phyloP scores from a whole-genome alignment of 176 grass and related monocot genomes.

The Bonia amplexicaulis region DNA sequence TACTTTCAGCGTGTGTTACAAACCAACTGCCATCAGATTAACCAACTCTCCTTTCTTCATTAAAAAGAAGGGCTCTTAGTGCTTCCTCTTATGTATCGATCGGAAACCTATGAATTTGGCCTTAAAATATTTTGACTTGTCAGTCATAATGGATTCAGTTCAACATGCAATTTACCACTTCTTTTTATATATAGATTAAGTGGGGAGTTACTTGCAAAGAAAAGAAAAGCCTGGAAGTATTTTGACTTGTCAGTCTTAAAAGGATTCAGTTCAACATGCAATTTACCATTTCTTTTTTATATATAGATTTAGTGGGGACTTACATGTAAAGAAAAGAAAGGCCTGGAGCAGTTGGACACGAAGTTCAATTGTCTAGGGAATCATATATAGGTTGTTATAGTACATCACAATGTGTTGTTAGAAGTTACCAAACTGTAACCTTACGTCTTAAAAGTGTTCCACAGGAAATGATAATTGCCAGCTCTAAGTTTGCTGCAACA shows the following conservation, averaged over 20 bases:
- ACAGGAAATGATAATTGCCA: conserved; percentile 89
- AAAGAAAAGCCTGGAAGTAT: background rate
- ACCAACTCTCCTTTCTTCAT: background rate
- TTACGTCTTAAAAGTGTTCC: conserved; percentile 7
- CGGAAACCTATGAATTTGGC: background rate
- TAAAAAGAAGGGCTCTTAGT: background rate
- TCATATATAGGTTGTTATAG: background rate
- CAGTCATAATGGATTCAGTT: background rate
- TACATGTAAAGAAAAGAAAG: background rate
- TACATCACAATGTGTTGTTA: background rate
- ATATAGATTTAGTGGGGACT: background rate
- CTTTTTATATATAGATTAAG: background rate
- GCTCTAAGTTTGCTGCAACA: conserved; percentile 42
- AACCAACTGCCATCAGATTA: background rate
- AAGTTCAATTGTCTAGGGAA: background rate
- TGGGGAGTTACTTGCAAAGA: background rate
- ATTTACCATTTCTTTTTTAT: background rate
- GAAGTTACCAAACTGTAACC: background rate
- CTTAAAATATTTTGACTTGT: background rate
- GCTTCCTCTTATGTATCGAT: background rate
- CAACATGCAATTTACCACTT: background rate
- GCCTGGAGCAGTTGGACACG: background rate
- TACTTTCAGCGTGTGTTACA: background rate
- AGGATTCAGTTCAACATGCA: background rate
- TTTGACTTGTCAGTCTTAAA: background rate